These are phyloP conservation scores for Saturnispora dispora DNA, from an alignment of 805 yeast genomes.

Conservation along the genomic window DNA sequence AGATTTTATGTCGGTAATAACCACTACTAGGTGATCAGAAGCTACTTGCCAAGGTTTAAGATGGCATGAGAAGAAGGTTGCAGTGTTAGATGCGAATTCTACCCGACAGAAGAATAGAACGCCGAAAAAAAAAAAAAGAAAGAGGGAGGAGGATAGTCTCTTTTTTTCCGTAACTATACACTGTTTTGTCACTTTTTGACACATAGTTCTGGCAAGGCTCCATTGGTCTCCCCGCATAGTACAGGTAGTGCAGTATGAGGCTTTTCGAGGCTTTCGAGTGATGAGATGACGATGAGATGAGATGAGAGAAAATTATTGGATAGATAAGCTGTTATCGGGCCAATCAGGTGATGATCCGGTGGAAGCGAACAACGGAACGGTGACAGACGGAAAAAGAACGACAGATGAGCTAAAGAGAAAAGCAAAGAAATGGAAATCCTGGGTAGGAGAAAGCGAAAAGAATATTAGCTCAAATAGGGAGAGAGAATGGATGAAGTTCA, in stretches of 20 bases:
- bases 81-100: not conserved
- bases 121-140: not conserved
- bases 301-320: not conserved
- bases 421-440: no score
- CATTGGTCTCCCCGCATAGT: not conserved
- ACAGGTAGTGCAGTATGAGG: not conserved
- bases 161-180: no score
- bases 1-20: no score
- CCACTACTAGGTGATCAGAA: not conserved
- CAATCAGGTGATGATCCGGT: not conserved
- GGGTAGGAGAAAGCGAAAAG: no score
- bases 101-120: not conserved
- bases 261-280: not conserved
- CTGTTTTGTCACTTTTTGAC: no score
- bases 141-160: no score
- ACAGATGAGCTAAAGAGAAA: no score
- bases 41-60: not conserved
- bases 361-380: not conserved
- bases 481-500: no score
- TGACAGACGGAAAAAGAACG: not conserved
- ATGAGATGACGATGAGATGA: slow-evolving; percentile 1
- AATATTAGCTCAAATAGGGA: no score
- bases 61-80: not conserved
- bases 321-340: not conserved
- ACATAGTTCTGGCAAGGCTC: no score